A percentile compares a stretch with the other conserved stretches of the same genome.
phyloP scores from a whole-genome alignment of 2,329 filamentous ascomycete genomes.

The Zopfia rhizophila region DNA sequence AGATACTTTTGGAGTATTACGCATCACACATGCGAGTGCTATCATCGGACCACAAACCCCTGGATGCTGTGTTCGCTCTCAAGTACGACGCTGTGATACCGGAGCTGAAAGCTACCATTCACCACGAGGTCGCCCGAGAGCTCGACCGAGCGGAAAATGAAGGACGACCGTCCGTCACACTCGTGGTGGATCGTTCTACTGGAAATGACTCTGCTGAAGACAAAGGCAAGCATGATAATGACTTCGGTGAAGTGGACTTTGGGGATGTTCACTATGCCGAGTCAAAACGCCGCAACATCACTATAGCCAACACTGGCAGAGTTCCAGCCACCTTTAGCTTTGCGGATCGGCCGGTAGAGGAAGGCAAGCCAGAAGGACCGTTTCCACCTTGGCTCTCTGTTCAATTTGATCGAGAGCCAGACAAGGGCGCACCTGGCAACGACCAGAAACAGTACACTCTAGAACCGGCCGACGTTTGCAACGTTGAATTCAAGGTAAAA shows the following conservation, averaged over 20 bases:
- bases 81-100: constrained; percentile 89
- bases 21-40: constrained; percentile 87
- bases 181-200: constrained; percentile 74
- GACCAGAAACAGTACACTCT: constrained; percentile 69
- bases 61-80: constrained; percentile 83
- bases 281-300: constrained; percentile 73
- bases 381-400: constrained; percentile 77
- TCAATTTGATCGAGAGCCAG: constrained; percentile 67
- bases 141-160: constrained; percentile 94
- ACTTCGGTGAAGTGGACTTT: constrained; percentile 75
- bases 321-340: constrained; percentile 84
- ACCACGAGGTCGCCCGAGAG: constrained; percentile 87
- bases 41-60: constrained; percentile 95
- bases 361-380: constrained; percentile 53
- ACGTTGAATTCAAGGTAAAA: constrained; percentile 73
- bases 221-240: constrained; percentile 47
- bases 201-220: constrained; percentile 34
- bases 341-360: constrained; percentile 72
- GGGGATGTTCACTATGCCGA: constrained; percentile 77
- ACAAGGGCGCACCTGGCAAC: constrained; percentile 43
- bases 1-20: constrained; percentile 73
- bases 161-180: constrained; percentile 80
- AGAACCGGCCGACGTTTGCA: constrained; percentile 84
- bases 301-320: constrained; percentile 90
- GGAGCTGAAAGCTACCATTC: constrained; percentile 82